phyloP scores from a whole-genome alignment of 1,139 yeast genomes.

The Suhomyces atakaporum region DNA sequence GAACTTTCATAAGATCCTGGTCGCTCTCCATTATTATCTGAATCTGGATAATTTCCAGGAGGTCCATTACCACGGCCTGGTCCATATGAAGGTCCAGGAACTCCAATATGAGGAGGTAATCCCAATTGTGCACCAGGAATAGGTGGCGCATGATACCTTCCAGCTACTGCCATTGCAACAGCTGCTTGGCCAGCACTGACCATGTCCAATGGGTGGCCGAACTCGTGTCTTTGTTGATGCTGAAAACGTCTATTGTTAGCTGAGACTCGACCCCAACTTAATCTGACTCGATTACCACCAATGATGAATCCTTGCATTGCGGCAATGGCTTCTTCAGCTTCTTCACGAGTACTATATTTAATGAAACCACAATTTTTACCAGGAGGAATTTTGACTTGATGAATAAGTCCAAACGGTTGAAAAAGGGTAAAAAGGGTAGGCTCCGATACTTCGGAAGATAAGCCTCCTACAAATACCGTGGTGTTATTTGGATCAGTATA shows the following conservation, averaged over 20 bases:
- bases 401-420: conserved; percentile 81
- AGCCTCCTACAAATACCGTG: conserved; percentile 93
- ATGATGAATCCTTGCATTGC: conserved; percentile 93
- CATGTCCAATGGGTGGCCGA: too few relatives aligned
- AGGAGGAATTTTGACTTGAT: conserved; percentile 84
- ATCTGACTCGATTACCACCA: conserved; percentile 79
- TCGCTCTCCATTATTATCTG: conserved; percentile 6
- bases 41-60: conserved; percentile 1
- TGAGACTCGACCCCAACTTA: conserved; percentile 82
- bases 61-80: background rate
- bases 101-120: conserved; percentile 14
- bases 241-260: conserved; percentile 37
- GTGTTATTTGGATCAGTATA: conserved; percentile 81
- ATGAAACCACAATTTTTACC: conserved; percentile 96
- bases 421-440: conserved; percentile 73
- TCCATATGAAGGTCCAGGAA: conserved; percentile 6
- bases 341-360: conserved; percentile 72
- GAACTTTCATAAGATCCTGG: conserved; percentile 7
- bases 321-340: conserved; percentile 87
- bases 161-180: conserved; percentile 18
- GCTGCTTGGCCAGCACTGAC: conserved; percentile 26
- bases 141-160: conserved; percentile 12
- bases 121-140: conserved; percentile 7
- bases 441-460: conserved; percentile 74
- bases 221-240: conserved; percentile 38